phyloP scores from a whole-genome alignment of 208 protist species.

The Porcisia deanei region DNA sequence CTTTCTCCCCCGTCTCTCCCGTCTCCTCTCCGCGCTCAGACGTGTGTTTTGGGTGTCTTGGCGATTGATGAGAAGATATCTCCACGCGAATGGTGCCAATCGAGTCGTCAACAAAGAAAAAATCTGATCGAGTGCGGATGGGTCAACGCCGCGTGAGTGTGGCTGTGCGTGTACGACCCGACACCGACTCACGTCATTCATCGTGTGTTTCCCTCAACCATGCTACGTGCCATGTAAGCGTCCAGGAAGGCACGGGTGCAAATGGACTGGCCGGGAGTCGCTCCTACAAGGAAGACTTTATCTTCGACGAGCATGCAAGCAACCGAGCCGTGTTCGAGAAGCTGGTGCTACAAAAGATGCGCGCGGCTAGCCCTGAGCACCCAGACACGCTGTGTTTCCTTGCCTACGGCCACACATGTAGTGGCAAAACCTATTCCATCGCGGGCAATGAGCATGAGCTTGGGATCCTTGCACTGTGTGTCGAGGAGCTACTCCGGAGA shows the following conservation, averaged over 20 bases:
- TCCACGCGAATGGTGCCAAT: background rate
- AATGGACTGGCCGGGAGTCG: slow-evolving; percentile 16
- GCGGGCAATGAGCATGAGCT: slow-evolving; percentile 60
- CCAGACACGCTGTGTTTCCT: slow-evolving; percentile 89
- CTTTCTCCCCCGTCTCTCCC: too few species aligned
- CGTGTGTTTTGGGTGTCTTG: too few species aligned
- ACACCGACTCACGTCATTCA: slow-evolving; percentile 10
- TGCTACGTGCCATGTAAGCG: slow-evolving; percentile 16
- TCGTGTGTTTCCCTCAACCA: slow-evolving; percentile 47
- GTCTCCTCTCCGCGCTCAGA: too few species aligned
- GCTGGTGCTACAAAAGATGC: slow-evolving; percentile 63
- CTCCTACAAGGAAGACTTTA: slow-evolving; percentile 36
- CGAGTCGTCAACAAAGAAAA: background rate
- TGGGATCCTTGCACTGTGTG: slow-evolving; percentile 69
- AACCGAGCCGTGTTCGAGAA: slow-evolving; percentile 73
- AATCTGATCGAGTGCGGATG: background rate
- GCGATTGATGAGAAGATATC: too few species aligned
- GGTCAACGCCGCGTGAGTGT: slow-evolving; percentile 68
- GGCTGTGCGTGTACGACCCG: slow-evolving; percentile 62
- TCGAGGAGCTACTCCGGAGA: slow-evolving; percentile 64
- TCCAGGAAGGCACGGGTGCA: slow-evolving; percentile 24
- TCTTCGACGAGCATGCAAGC: slow-evolving; percentile 41
- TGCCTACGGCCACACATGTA: slow-evolving; percentile 89
- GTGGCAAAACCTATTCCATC: slow-evolving; percentile 91
- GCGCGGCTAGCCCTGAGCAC: slow-evolving; percentile 37